Conservation (phyloP, 805 yeast genomes). For the Lipomyces spencermartinsiae region DNA sequence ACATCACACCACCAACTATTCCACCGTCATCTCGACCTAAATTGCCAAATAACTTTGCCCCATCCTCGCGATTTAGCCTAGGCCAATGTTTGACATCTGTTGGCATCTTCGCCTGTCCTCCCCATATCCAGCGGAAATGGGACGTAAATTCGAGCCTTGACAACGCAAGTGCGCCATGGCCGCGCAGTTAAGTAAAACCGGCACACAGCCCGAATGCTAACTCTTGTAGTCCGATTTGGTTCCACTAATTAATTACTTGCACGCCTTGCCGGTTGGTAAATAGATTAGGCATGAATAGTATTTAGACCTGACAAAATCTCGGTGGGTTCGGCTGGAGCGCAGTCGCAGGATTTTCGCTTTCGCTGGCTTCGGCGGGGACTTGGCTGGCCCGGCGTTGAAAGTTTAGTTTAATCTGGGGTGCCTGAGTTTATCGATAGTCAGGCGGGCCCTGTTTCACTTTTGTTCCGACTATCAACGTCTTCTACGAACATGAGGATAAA, state of each 20-base stretch:
- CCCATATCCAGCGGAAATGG: not conserved
- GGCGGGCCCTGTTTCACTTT: not conserved
- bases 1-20: no score
- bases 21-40: no score
- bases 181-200: not conserved
- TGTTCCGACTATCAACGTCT: not conserved
- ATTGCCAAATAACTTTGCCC: no score
- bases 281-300: not conserved
- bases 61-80: no score
- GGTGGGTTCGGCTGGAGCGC: no score
- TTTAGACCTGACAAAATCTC: not conserved
- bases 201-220: not conserved
- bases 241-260: no score
- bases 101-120: no score
- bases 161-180: not conserved
- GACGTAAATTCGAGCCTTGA: not conserved
- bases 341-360: no score
- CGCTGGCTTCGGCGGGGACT: no score
- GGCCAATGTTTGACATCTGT: no score
- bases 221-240: not conserved
- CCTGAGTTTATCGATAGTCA: not conserved
- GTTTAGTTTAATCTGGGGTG: not conserved
- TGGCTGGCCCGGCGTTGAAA: not conserved
- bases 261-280: not conserved
- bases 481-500: not conserved